Evolutionary conservation across 176 grass and related monocot genomes (phyloP).

Genomic region (Oryza punctata): DNA sequence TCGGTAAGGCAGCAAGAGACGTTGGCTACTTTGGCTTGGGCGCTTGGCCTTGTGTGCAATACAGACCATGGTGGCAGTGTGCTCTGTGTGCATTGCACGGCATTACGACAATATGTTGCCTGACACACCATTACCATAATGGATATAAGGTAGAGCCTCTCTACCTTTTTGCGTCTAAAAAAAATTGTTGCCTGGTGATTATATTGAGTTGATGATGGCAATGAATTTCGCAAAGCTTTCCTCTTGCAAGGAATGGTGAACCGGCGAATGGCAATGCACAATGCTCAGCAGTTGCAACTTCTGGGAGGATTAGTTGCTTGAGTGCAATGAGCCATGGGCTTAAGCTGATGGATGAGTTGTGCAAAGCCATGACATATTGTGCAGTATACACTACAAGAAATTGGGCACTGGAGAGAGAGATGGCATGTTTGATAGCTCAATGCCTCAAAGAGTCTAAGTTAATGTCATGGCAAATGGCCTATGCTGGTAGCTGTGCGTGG

Average conservation of each 20-base stretch:
- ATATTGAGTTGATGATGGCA: background rate
- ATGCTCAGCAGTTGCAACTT: background rate
- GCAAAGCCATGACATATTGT: background rate
- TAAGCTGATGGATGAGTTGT: background rate
- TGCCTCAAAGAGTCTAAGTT: background rate
- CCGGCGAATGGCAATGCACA: background rate
- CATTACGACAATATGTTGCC: background rate
- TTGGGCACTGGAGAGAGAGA: background rate
- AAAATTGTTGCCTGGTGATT: background rate
- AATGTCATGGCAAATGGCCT: background rate
- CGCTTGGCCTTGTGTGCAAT: background rate
- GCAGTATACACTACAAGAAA: background rate
- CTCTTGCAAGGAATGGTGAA: background rate
- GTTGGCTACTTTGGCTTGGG: too few species aligned
- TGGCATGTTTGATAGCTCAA: background rate
- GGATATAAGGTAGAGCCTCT: too few species aligned
- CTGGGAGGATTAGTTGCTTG: background rate
- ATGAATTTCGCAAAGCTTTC: background rate
- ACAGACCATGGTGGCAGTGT: background rate
- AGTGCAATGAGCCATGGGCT: background rate
- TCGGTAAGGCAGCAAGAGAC: background rate
- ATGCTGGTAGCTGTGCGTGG: background rate
- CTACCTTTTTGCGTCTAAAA: too few species aligned
- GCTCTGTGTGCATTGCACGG: background rate
- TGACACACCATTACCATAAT: too few species aligned